A percentile compares a stretch with the other conserved stretches of the same genome.
Conservation (phyloP, 2,329 filamentous ascomycete species). For the Phialophora tarda region DNA sequence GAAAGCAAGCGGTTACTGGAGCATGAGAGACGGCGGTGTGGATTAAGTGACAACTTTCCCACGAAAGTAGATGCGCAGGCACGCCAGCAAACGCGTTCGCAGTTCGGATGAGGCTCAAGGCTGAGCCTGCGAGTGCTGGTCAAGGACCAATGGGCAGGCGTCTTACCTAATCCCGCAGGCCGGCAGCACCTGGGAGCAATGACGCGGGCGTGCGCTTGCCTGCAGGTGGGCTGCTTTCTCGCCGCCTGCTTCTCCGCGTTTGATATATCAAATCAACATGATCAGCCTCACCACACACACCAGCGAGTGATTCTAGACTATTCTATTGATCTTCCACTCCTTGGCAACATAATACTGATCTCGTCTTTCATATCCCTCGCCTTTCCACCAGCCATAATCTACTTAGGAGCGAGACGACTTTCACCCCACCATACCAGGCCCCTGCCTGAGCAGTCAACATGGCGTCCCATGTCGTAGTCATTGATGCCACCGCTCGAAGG, state of each 20-base stretch:
- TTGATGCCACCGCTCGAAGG: constrained; percentile 78
- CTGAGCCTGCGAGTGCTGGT: not conserved
- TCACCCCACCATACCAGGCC: constrained; percentile 21
- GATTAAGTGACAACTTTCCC: constrained; percentile 2
- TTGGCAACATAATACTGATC: constrained; percentile 27
- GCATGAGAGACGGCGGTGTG: not conserved
- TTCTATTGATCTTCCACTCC: constrained; percentile 22
- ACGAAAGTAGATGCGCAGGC: constrained; percentile 26
- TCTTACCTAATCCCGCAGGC: constrained; percentile 12
- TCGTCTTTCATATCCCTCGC: not conserved
- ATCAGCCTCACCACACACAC: constrained; percentile 21
- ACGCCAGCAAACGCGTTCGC: constrained; percentile 31
- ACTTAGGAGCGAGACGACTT: not conserved
- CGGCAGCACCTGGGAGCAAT: constrained; percentile 20
- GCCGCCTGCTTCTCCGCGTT: constrained; percentile 24
- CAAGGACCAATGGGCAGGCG: constrained; percentile 26
- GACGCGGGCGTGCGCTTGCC: constrained; percentile 28
- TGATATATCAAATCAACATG: constrained; percentile 9
- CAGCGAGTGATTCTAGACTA: constrained; percentile 40
- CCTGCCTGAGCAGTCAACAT: constrained; percentile 56
- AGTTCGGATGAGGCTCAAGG: constrained; percentile 21
- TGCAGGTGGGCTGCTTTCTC: constrained; percentile 39
- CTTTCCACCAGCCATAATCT: constrained; percentile 1
- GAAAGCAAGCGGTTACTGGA: constrained; percentile 23
- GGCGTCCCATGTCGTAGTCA: constrained; percentile 87